Conservation (phyloP, 2,329 filamentous ascomycete genomes). For the Stagonosporopsis chrysanthemi region DNA sequence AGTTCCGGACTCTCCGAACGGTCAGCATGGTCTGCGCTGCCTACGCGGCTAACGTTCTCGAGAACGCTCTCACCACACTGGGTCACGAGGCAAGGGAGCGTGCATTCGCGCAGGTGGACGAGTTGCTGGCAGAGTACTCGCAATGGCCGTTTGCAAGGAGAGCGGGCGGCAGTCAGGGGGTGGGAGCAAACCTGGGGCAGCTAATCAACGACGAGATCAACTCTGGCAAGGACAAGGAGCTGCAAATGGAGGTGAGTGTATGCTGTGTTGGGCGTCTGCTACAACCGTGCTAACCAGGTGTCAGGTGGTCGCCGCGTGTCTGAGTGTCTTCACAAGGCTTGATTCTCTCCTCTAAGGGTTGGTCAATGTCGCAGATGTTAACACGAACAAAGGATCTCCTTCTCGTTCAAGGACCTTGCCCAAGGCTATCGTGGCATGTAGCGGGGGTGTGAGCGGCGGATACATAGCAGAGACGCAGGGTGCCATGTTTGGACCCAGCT, state of each 20-base stretch:
- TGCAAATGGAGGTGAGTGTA: conserved; percentile 84
- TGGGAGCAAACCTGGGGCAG: conserved; percentile 91
- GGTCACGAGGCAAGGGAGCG: conserved; percentile 93
- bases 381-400: conserved; percentile 3
- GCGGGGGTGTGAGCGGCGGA: not conserved
- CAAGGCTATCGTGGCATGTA: not conserved
- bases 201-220: conserved; percentile 87
- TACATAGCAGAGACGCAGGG: conserved; percentile 7
- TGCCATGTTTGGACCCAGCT: not conserved
- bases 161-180: conserved; percentile 75
- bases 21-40: conserved; percentile 97
- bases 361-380: conserved; percentile 19
- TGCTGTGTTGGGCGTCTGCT: not conserved
- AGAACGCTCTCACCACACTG: conserved; percentile 94
- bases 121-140: conserved; percentile 92
- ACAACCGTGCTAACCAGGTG: not conserved
- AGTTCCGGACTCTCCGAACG: conserved; percentile 91
- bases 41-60: conserved; percentile 96
- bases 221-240: conserved; percentile 87
- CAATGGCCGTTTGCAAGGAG: conserved; percentile 96
- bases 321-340: conserved; percentile 96
- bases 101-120: conserved; percentile 96
- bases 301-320: conserved; percentile 85
- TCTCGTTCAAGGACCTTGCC: not conserved
- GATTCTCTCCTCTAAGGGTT: conserved; percentile 83